A percentile compares a stretch with the other conserved stretches of the same genome.
These are phyloP conservation scores for Aspergillus persii DNA, from an alignment of 2,329 filamentous ascomycete species.

Conservation along the genomic window DNA sequence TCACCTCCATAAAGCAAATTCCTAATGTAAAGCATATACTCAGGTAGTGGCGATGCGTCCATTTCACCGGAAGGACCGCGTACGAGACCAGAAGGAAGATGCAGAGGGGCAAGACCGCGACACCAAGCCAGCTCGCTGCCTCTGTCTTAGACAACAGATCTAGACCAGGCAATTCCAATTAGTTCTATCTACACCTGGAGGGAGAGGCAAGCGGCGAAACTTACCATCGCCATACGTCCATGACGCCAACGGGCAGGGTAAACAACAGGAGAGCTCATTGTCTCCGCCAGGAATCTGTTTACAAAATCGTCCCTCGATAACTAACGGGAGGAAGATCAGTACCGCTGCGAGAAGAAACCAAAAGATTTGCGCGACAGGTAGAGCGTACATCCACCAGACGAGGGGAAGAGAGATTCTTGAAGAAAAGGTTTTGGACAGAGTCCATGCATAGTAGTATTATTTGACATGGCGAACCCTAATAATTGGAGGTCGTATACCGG, in stretches of 20 bases:
- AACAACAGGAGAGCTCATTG: slow-evolving; percentile 66
- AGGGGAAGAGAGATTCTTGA: slow-evolving; percentile 60
- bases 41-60: slow-evolving; percentile 88
- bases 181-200: not conserved
- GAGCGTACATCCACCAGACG: slow-evolving; percentile 64
- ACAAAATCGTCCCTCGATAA: slow-evolving; percentile 61
- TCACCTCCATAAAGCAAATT: slow-evolving; percentile 75
- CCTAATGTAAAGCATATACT: slow-evolving; percentile 80
- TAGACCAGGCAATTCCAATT: slow-evolving; percentile 7
- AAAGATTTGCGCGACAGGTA: not conserved
- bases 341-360: slow-evolving; percentile 22
- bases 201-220: not conserved
- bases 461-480: slow-evolving; percentile 21
- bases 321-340: slow-evolving; percentile 38
- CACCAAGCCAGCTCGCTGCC: slow-evolving; percentile 78
- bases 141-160: slow-evolving; percentile 58
- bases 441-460: slow-evolving; percentile 34
- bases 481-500: slow-evolving; percentile 1
- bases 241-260: slow-evolving; percentile 84
- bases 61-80: slow-evolving; percentile 75
- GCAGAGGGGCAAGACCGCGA: slow-evolving; percentile 69
- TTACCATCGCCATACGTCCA: slow-evolving; percentile 65
- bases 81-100: slow-evolving; percentile 78
- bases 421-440: slow-evolving; percentile 69
- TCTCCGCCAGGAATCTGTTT: slow-evolving; percentile 44